Evolutionary conservation across 495 filamentous ascomycete species (phyloP).

Genomic region (Xylaria palmicola): DNA sequence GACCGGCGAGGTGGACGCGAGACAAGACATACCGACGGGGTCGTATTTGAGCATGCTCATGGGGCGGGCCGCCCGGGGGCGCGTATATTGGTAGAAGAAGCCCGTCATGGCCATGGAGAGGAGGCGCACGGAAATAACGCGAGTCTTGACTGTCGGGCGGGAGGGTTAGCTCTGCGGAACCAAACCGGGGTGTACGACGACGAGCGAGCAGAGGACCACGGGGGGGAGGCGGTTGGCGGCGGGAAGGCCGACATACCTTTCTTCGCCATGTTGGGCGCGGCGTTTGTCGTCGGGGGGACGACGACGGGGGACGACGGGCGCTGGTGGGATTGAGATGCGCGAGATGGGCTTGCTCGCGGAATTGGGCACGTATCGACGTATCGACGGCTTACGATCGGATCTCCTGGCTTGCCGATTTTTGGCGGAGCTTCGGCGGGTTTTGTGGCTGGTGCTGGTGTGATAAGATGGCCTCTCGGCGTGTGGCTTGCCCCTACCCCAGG

Average conservation of each 20-base stretch:
- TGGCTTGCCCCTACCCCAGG: not conserved
- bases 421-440: not conserved
- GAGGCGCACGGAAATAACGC: slow-evolving; percentile 87
- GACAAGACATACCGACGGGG: slow-evolving; percentile 75
- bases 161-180: slow-evolving; percentile 17
- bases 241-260: slow-evolving; percentile 3
- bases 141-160: slow-evolving; percentile 71
- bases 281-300: slow-evolving; percentile 9
- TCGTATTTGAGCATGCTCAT: slow-evolving; percentile 99
- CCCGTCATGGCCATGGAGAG: slow-evolving; percentile 99
- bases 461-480: not conserved
- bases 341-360: not conserved
- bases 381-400: not conserved
- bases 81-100: slow-evolving; percentile 86
- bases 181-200: too few relatives aligned
- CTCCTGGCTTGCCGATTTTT: not conserved
- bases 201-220: too few relatives aligned
- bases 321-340: not conserved
- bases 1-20: not conserved
- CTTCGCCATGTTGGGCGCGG: slow-evolving; percentile 19
- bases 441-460: slow-evolving; percentile 15
- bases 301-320: not conserved
- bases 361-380: not conserved
- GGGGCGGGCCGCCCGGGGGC: slow-evolving; percentile 76
- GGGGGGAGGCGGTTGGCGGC: too few relatives aligned